Evolutionary conservation across 495 filamentous ascomycete genomes (phyloP), one percentile per base, ranked within the genome.

Genomic region (Hyaloscypha hepaticicola): DNA sequence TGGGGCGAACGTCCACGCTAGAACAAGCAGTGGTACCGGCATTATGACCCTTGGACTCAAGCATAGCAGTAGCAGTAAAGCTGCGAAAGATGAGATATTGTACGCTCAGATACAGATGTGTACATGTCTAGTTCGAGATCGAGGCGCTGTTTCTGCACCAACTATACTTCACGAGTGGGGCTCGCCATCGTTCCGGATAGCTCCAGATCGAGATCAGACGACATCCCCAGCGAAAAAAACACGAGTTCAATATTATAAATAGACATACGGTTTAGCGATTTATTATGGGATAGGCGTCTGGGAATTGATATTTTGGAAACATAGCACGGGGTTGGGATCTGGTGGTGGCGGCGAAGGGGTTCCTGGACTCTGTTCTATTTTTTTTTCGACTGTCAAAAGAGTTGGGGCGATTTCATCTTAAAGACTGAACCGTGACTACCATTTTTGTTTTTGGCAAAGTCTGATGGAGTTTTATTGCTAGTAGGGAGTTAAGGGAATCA

Each of bases 1-100:
- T 8, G 77, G 77, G 0, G 80, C 80, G 12, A 80, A 78, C 55
- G 75, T 80, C 12, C 64, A 74, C 34, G 80, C 72, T 19, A n/a
- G 62, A 4, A 60, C 48, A 19, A 28, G 16, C 16, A n/a, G 25
- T 28, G 61, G 61, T 14, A 57, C 21, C 6, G 61, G 66, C 12
- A 50, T 68, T 11, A 21, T 68, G 29, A 31, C 55, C 19, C 50
- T 64, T 60, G 66, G 66, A 60, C 45, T 38, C n/a, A 52, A 60
- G 29, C 24, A 52, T 27, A 65, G 63, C 22, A 41, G 55, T 21
- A 65, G 63, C 29, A 41, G 55, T n/a, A 45, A 29, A 41, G 63
- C 63, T 16, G 26, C 25, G 1, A 26, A 65, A 19, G 45, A 65
- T 28, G 48, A 51, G 24, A 28, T 65, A 3, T 25, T 60, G n/a